phyloP scores from a whole-genome alignment of 2,329 filamentous ascomycete species.

The Colletotrichum tropicale region DNA sequence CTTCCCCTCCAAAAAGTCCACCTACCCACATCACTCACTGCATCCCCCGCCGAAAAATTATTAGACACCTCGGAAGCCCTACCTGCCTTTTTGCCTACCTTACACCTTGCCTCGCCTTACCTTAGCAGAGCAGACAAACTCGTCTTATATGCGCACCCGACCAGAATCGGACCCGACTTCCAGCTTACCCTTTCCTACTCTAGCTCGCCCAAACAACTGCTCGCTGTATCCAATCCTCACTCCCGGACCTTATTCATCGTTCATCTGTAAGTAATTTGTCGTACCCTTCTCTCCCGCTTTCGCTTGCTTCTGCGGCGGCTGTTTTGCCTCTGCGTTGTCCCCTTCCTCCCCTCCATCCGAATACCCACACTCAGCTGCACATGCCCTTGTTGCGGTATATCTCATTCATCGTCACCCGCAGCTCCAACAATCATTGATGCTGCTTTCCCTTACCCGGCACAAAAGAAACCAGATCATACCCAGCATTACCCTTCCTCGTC shows the following conservation, averaged over 20 bases:
- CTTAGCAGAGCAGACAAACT: not conserved
- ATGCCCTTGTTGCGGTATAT: slow-evolving; percentile 15
- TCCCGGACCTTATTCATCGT: not conserved
- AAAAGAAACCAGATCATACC: not conserved
- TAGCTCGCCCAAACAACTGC: not conserved
- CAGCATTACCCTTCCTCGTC: not conserved
- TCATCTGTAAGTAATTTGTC: slow-evolving; percentile 12
- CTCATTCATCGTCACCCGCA: slow-evolving; percentile 3
- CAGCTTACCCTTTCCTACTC: slow-evolving; percentile 16
- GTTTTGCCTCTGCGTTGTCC: not conserved
- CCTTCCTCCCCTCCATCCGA: not conserved
- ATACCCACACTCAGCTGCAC: slow-evolving; percentile 18
- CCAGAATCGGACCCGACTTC: slow-evolving; percentile 13
- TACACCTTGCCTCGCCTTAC: not conserved
- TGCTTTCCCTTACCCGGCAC: not conserved
- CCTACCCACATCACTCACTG: slow-evolving; percentile 19
- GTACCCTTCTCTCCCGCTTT: not conserved
- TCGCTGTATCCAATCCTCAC: not conserved
- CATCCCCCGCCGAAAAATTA: slow-evolving; percentile 20
- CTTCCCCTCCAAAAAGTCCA: slow-evolving; percentile 19
- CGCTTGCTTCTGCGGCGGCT: not conserved
- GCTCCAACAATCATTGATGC: not conserved
- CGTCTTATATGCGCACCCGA: slow-evolving; percentile 14
- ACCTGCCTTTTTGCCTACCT: slow-evolving; percentile 11
- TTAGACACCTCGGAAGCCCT: slow-evolving; percentile 22